A percentile compares a stretch with the other conserved stretches of the same genome.
Evolutionary conservation across 116 monocot species (phyloP).

Genomic region (Iris pallida): DNA sequence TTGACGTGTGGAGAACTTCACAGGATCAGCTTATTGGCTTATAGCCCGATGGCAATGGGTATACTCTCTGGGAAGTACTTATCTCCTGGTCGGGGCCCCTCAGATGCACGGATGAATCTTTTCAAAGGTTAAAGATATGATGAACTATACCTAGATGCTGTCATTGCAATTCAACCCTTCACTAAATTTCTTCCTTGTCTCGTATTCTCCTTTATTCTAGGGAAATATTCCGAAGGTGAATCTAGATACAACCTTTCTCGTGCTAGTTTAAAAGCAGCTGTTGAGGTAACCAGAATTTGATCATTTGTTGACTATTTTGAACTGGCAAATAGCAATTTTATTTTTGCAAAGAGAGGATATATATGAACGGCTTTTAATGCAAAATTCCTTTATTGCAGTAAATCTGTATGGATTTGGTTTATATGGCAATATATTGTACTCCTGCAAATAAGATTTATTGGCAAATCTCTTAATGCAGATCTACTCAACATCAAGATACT

Average conservation of each 20-base stretch:
- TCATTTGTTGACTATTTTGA: too few species aligned
- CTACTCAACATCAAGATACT: too few species aligned
- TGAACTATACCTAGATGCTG: background rate
- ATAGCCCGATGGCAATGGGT: conserved; percentile 92
- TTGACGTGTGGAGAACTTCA: background rate
- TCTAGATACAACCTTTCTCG: conserved; percentile 72
- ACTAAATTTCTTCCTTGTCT: background rate
- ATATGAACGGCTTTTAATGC: too few species aligned
- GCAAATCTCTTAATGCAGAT: too few species aligned
- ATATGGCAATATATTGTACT: too few species aligned
- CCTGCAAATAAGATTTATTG: too few species aligned
- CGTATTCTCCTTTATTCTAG: conserved; percentile 24
- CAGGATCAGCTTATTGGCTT: conserved; percentile 79
- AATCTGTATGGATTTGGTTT: too few species aligned
- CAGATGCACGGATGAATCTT: conserved; percentile 79
- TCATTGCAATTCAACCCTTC: too few species aligned
- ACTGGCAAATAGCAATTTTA: too few species aligned
- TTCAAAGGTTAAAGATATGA: conserved; percentile 44
- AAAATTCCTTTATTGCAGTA: too few species aligned
- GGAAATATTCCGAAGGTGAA: conserved; percentile 92
- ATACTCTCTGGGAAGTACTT: conserved; percentile 94
- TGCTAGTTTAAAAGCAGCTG: conserved; percentile 41
- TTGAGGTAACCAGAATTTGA: too few species aligned
- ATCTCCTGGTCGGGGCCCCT: conserved; percentile 48
- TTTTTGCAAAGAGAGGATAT: too few species aligned